Evolutionary conservation across 2,329 filamentous ascomycete genomes (phyloP), one percentile per base, ranked within the genome.

Genomic region (Thielaviopsis musarum): DNA sequence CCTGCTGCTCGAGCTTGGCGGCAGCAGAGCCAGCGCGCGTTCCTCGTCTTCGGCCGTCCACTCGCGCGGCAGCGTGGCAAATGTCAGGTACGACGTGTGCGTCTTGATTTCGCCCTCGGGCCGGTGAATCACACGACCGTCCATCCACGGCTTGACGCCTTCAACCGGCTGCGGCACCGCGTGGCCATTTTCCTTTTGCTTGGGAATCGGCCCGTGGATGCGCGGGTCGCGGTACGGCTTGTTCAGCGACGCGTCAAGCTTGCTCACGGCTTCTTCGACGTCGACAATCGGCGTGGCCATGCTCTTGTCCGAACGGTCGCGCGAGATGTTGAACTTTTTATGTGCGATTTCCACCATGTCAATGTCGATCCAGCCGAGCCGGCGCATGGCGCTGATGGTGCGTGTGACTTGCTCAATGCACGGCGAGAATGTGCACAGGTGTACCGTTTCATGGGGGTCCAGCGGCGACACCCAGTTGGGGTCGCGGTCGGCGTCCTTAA

Each of bases 61-160:
- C 63, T 87, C 84, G 52, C 83, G 78, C n/a, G 93, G 91, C 62
- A 98, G 72, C 2, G 93, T 75, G 0, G 93, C 93, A 73, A 98
- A 98, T 4, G 94, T 87, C 4, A 98, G 78, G 69, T 98, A 98
- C n/a, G 87, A 93, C 0, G 93, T 98, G 71, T 98, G 93, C 7
- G 88, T 93, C 77, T 95, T 96, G 62, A 97, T 74, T 67, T 98
- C 93, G 0, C 83, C 75, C 72, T 98, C 93, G 0, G 87, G 83
- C 24, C 89, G 80, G 66, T 94, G 88, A 30, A 89, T 78, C 49
- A 97, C 67, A 28, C 82, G 80, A 0, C 93, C 93, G 62, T 91
- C 81, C 68, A 86, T 81, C 73, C 84, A 95, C 0, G 79, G 70
- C 63, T 87, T 82, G 13, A 53, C 54, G 19, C 52, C 52, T 9